Evolutionary conservation across 352 stramenopile genomes (phyloP).

Genomic region (Pilasporangium apinafurcum): DNA sequence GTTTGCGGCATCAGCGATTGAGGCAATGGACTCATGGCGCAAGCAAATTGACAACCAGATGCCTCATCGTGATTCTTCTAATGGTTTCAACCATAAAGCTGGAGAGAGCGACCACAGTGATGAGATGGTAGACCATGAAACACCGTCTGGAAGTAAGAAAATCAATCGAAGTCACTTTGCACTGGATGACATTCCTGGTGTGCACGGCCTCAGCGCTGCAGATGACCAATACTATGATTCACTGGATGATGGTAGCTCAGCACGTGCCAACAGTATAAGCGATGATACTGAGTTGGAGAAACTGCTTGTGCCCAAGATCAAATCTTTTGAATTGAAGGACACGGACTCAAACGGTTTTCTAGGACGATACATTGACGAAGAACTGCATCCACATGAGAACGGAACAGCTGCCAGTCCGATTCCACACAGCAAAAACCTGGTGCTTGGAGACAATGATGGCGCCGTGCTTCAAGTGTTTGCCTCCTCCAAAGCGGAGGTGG

Average conservation of each 20-base stretch:
- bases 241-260: conserved; percentile 9
- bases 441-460: conserved; percentile 28
- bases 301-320: conserved; percentile 26
- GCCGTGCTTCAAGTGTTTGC: conserved; percentile 41
- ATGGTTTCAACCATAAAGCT: too few relatives aligned
- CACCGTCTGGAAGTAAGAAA: not conserved
- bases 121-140: not conserved
- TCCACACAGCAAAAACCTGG: conserved; percentile 42
- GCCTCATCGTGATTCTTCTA: too few relatives aligned
- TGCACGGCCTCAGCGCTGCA: not conserved
- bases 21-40: conserved; percentile 1
- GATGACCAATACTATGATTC: conserved; percentile 8
- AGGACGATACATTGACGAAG: conserved; percentile 26
- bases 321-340: conserved; percentile 30
- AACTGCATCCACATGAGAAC: conserved; percentile 8
- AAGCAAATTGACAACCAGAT: too few relatives aligned
- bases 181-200: conserved; percentile 1
- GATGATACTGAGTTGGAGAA: conserved; percentile 4
- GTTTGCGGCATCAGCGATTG: conserved; percentile 1
- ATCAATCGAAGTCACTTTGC: not conserved
- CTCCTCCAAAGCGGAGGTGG: conserved; percentile 29
- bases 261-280: too few relatives aligned
- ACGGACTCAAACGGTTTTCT: conserved; percentile 17
- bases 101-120: not conserved
- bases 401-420: conserved; percentile 1